Base-by-base conservation (phyloP, 75 land plant genomes). In the Sequoiadendron giganteum region DNA sequence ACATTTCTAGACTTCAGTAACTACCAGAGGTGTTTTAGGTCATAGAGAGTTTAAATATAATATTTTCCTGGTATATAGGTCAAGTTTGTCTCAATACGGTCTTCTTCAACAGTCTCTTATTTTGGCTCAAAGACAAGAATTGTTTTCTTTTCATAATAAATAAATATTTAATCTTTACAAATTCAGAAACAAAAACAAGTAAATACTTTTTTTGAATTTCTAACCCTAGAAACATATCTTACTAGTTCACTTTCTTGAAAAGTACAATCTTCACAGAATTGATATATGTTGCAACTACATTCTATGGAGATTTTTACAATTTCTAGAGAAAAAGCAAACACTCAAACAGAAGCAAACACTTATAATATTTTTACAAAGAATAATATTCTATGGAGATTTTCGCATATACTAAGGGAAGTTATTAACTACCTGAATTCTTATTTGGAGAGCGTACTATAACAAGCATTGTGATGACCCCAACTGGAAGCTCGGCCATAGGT, bases 391-490 rank as follows among this genome's bases (percentile, higher is more conserved):
- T 75, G 34, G 77, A 65, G 70, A 25, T 6, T 75, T 75, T 75
- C 1, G 3, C 38, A 75, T 10, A 34, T 75, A 16, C 14, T 82
- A 40, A 82, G 18, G 19, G 32, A 79, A 16, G 28, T 45, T 7
- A 25, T 45, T 21, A 43, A 21, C 10, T 56, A 85, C 86, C 86
- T 54, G 48, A 16, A 55, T 55, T 85, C 21, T 56, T 85, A 42
- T 77, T 77, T 85, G 86, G 86, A n/a, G 93, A 90, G 43, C 89
- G 93, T 38, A 92, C 90, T 34, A 92, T 90, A 48, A 92, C 93
- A 89, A 86, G 93, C 93, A 92, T 92, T 40, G 93, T 92, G 21
- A 92, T 92, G 32, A 92, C 93, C 42, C 93, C 93, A 70, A 90
- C 93, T 58, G 93, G 93, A 89, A 91, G 88, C 76, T 92, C 93